Evolutionary conservation across 768 basidiomycete species (phyloP), one percentile per base, ranked within the genome.

Genomic region (Mycena floridula): DNA sequence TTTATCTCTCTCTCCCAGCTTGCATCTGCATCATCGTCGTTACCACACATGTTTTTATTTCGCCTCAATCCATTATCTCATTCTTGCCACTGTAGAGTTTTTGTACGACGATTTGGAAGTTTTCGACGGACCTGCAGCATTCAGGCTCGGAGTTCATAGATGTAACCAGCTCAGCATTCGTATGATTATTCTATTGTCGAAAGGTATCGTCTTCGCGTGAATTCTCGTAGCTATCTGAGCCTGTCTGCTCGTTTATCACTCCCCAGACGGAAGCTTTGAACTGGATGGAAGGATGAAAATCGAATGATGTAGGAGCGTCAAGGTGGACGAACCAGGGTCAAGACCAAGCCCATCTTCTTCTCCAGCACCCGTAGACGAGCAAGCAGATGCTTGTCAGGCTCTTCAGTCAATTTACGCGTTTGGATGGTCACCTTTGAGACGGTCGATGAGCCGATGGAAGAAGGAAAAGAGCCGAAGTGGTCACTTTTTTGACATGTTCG

Each of bases 251-350:
- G 59, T 85, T 89, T 59, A 96, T 85, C 43, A 94, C 85, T 12
- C 85, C 89, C 91, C 92, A 95, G 1, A 95, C 91, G 9, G 94
- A 95, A 0, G 87, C 92, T 66, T 96, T 94, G 78, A 93, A 97
- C 90, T 93, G 53, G 5, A 47, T 24, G 25, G 39, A 42, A 42
- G 39, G 21, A 23, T 35, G 26, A 15, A 40, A 44, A 24, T 25
- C 36, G 20, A 23, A 41, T 16, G 13, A 36, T 27, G 27, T 12
- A 7, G 25, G 11, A 15, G 37, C 23, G 28, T 5, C 36, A 6
- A 25, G 18, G 16, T 18, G 4, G 15, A 24, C 79, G 51, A 57
- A 93, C 93, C 63, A 99, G 66, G 0, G 94, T 98, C 61, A 97
- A 65, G 0, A 97, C 93, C 43, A 99, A 72, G 7, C 89, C 90